A percentile compares a stretch with the other conserved stretches of the same genome.
These are phyloP conservation scores for Elasticomyces elasticus DNA, from an alignment of 495 filamentous ascomycete genomes.

Conservation along the genomic window DNA sequence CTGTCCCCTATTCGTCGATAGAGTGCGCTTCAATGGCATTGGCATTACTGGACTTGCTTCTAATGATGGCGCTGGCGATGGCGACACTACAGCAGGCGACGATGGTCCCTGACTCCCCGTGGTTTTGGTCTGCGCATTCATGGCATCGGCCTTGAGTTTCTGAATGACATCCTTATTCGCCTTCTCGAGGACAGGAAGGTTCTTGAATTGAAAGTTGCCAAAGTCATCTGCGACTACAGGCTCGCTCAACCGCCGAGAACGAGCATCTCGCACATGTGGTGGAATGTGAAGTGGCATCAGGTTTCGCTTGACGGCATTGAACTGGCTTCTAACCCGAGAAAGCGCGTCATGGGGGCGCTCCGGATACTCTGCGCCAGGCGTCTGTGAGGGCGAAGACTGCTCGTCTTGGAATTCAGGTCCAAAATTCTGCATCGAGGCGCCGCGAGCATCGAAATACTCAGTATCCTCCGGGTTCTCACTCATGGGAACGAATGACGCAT, in stretches of 20 bases:
- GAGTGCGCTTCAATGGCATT: conserved; percentile 68
- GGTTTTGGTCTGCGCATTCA: conserved; percentile 34
- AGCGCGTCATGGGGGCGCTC: conserved; percentile 92
- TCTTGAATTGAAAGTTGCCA: conserved; percentile 93
- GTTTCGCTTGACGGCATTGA: conserved; percentile 72
- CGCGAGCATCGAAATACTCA: conserved; percentile 91
- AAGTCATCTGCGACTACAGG: conserved; percentile 85
- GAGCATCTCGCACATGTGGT: conserved; percentile 83
- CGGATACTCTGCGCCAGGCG: conserved; percentile 56
- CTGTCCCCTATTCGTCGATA: conserved; percentile 65
- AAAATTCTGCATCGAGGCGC: conserved; percentile 81
- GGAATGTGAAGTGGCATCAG: conserved; percentile 94
- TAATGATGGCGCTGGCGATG: conserved; percentile 50
- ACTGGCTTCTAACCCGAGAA: conserved; percentile 77
- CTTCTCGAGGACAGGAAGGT: conserved; percentile 89
- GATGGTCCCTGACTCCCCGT: conserved; percentile 2
- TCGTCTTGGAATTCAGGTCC: conserved; percentile 91
- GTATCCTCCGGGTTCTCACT: conserved; percentile 93
- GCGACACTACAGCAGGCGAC: conserved; percentile 29
- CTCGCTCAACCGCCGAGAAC: conserved; percentile 81
- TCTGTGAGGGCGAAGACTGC: conserved; percentile 52
- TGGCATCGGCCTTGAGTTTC: conserved; percentile 75
- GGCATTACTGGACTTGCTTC: conserved; percentile 79
- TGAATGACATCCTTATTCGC: conserved; percentile 98
- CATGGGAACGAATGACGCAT: conserved; percentile 89